Base-by-base conservation (phyloP, 2,329 filamentous ascomycete species). In the Biscogniauxia sp. region DNA sequence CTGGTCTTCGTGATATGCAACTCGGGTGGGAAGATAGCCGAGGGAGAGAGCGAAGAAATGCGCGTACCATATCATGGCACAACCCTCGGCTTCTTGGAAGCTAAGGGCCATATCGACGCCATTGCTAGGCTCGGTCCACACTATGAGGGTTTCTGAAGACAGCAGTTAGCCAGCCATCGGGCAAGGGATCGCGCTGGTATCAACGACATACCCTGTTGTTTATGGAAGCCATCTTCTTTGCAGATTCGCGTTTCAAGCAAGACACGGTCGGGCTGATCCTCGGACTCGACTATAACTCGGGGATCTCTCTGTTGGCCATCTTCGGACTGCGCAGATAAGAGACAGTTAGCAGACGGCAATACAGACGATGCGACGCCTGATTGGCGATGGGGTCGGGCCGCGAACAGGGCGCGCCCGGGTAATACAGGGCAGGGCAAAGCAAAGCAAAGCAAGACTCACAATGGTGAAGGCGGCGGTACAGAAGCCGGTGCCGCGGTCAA, bases 61-160 rank as follows among this genome's bases (percentile, higher is more conserved):
- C 54, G 62, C 63, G 55, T 58, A 96, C 95, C 95, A 99, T 75
- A 99, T 97, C 64, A 88, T 83, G 20, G 91, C 87, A 77, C 95
- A 99, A 53, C 94, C 95, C 68, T 98, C 95, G 2, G 93, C 90
- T 79, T 99, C 95, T 76, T 99, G 95, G 72, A 99, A 99, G 74
- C 93, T 97, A 65, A 99, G 84, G 51, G 95, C 95, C 95, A 99
- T 98, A 74, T 99, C 95, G 59, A 93, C 88, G 61, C 90, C 90
- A 78, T 88, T 95, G 61, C 74, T 77, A 3, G 88, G 86, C 74
- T 98, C 95, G 49, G 94, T 97, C 95, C 95, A 99, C 63, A 99
- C 93, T 64, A 99, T 98, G 63, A 99, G 85, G 3, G 95, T 99
- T 76, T 98, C 94, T 96, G 76, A 37, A 55, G 49, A 19, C 19